Conservation (phyloP, 1,284 basidiomycete genomes). For the Malassezia globosa region DNA sequence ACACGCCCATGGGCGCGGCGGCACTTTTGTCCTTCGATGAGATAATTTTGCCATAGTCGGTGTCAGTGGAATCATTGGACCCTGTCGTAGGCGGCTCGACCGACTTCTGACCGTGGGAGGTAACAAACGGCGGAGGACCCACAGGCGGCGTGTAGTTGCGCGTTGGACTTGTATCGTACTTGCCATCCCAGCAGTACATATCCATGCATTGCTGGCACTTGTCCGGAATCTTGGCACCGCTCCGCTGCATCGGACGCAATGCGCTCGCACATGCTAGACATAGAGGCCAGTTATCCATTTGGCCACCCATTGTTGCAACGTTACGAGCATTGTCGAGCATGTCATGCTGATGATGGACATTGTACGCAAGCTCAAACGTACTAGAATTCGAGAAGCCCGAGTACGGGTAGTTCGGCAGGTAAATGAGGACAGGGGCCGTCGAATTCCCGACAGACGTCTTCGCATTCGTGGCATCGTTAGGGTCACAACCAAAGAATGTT, state of each 20-base stretch:
- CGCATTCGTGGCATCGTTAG: slow-evolving; percentile 45
- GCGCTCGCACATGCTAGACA: slow-evolving; percentile 38
- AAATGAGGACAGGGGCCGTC: slow-evolving; percentile 48
- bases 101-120: slow-evolving; percentile 21
- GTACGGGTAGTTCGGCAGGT: slow-evolving; percentile 52
- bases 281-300: slow-evolving; percentile 25
- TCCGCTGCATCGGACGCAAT: slow-evolving; percentile 35
- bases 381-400: slow-evolving; percentile 30
- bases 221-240: slow-evolving; percentile 19
- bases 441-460: slow-evolving; percentile 29
- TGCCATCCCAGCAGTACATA: slow-evolving; percentile 44
- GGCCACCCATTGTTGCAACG: slow-evolving; percentile 34
- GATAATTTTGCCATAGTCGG: not conserved
- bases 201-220: slow-evolving; percentile 30
- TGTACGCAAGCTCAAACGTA: slow-evolving; percentile 47
- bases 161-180: slow-evolving; percentile 25
- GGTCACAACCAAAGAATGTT: slow-evolving; percentile 63
- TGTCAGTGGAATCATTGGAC: slow-evolving; percentile 18
- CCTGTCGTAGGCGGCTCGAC: slow-evolving; percentile 28
- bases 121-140: slow-evolving; percentile 33
- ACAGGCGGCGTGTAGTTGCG: slow-evolving; percentile 30
- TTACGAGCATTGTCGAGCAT: slow-evolving; percentile 40
- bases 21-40: not conserved
- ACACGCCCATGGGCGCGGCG: not conserved
- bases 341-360: slow-evolving; percentile 20